Conservation (phyloP, 192 early-diverging fungal species). For the Backusella circina region DNA sequence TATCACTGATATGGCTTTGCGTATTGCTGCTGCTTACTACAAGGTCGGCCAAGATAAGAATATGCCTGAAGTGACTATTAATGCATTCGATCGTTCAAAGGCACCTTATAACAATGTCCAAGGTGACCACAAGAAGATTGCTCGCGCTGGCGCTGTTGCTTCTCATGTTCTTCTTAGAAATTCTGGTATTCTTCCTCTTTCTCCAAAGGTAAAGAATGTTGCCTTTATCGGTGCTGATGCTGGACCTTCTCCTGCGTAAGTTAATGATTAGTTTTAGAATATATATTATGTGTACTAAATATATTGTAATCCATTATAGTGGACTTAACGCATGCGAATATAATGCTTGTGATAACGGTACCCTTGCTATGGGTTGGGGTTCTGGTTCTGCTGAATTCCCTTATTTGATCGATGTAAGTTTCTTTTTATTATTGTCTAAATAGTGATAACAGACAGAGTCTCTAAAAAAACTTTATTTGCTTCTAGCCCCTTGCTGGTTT, state of each 20-base stretch:
- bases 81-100: neutral
- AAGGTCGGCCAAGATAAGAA: slow-evolving; percentile 4
- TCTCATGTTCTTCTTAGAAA: slow-evolving; percentile 14
- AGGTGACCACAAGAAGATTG: slow-evolving; percentile 6
- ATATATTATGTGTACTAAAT: slow-evolving; percentile 10
- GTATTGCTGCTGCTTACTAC: slow-evolving; percentile 11
- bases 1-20: slow-evolving; percentile 15
- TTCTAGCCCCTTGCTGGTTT: slow-evolving; percentile 26
- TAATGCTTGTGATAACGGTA: slow-evolving; percentile 14
- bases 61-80: neutral
- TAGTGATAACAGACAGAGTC: neutral
- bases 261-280: neutral
- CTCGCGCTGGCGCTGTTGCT: slow-evolving; percentile 16
- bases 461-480: neutral
- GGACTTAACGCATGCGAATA: slow-evolving; percentile 7
- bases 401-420: slow-evolving; percentile 27
- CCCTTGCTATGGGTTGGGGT: slow-evolving; percentile 20
- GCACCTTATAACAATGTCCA: slow-evolving; percentile 14
- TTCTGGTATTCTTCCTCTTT: slow-evolving; percentile 12
- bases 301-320: neutral
- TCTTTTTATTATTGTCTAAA: too few species aligned
- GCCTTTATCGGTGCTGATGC: slow-evolving; percentile 31
- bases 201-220: neutral
- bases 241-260: slow-evolving; percentile 10
- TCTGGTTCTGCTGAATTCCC: slow-evolving; percentile 21